These are phyloP conservation scores for Alnus rubra DNA, from an alignment of 306 rosid genomes.

Conservation along the genomic window DNA sequence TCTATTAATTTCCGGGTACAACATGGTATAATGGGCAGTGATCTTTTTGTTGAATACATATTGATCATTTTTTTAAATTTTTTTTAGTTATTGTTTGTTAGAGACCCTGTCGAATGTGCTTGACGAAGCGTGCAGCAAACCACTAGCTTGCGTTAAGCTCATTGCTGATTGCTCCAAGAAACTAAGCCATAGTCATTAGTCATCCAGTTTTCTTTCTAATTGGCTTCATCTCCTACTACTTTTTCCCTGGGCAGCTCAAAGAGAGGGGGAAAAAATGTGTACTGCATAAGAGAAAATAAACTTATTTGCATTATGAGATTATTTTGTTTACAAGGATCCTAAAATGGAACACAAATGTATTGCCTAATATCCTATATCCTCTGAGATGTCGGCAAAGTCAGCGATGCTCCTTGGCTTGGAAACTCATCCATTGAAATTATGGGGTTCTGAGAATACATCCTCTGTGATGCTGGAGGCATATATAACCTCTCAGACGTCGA, in stretches of 20 bases:
- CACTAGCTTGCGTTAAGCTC: not conserved
- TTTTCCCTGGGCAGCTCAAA: not conserved
- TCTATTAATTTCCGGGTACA: too few species aligned
- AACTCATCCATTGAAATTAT: conserved; percentile 50
- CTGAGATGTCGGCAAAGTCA: conserved; percentile 44
- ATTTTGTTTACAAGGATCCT: conserved; percentile 10
- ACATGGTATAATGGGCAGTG: not conserved
- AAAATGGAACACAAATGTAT: conserved; percentile 1
- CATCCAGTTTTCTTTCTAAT: not conserved
- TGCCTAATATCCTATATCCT: conserved; percentile 32
- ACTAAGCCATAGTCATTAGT: not conserved
- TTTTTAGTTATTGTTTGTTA: not conserved
- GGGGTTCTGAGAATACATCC: conserved; percentile 48
- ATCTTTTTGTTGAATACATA: not conserved
- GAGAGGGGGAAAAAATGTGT: not conserved
- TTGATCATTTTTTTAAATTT: not conserved
- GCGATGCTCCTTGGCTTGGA: conserved; percentile 46
- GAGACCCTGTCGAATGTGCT: not conserved
- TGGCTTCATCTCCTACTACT: not conserved
- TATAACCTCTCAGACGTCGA: conserved; percentile 47
- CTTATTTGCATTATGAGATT: conserved; percentile 6
- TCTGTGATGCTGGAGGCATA: conserved; percentile 44
- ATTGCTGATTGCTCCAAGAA: not conserved
- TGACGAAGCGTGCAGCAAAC: not conserved
- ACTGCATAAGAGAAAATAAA: not conserved